Conservation (phyloP, 2,329 filamentous ascomycete genomes). For the Capronia coronata region DNA sequence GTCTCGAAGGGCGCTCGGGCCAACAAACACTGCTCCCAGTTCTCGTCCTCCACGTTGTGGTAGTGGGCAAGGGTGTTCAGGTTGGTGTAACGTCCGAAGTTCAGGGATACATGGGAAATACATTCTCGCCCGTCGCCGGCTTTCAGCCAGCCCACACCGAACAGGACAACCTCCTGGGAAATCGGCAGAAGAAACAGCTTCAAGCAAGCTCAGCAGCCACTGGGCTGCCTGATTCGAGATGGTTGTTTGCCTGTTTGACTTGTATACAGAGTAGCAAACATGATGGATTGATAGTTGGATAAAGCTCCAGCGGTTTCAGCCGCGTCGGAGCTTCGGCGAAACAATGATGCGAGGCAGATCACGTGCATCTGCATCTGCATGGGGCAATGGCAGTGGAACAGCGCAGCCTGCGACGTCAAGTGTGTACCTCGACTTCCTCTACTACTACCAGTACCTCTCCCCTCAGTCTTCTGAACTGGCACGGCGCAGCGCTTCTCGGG, state of each 20-base stretch:
- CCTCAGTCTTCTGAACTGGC: slow-evolving; percentile 7
- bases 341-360: neutral
- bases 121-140: neutral
- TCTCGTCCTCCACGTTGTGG: slow-evolving; percentile 7
- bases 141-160: neutral
- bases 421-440: neutral
- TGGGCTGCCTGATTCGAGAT: neutral
- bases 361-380: neutral
- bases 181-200: neutral
- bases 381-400: neutral
- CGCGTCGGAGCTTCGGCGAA: neutral
- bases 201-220: neutral
- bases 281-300: neutral
- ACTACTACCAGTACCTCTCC: neutral
- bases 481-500: slow-evolving; percentile 6
- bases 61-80: slow-evolving; percentile 2
- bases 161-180: neutral
- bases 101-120: neutral
- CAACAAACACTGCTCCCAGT: neutral
- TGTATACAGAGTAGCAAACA: neutral
- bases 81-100: slow-evolving; percentile 11
- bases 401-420: neutral
- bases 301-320: neutral
- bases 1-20: slow-evolving; percentile 3
- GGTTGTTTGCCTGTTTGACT: neutral